Percentiles rank a stretch among this genome's conserved stretches.
These are phyloP conservation scores for Ruellia speciosa DNA, from an alignment of 305 asterid species.

Conservation along the genomic window DNA sequence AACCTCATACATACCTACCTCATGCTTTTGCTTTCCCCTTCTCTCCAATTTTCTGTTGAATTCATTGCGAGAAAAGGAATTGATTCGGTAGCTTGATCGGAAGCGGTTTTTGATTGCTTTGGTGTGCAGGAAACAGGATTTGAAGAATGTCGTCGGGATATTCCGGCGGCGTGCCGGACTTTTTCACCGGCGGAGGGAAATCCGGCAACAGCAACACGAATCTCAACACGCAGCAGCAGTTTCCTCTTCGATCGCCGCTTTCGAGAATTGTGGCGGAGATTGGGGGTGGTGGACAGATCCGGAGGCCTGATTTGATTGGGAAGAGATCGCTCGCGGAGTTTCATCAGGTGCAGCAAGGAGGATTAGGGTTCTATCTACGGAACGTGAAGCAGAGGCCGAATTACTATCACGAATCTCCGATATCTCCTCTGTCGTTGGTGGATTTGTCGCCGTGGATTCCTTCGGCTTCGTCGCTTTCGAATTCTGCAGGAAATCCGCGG, in stretches of 20 bases:
- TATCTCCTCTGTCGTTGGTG: conserved; percentile 41
- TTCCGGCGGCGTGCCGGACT: conserved; percentile 42
- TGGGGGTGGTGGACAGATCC: conserved; percentile 29
- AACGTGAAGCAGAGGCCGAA: conserved; percentile 45
- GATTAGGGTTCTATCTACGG: conserved; percentile 40
- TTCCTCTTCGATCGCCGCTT: conserved; percentile 34
- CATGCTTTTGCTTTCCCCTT: neutral
- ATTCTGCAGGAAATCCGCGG: conserved; percentile 23
- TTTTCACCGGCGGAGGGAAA: conserved; percentile 31
- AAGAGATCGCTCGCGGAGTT: conserved; percentile 49
- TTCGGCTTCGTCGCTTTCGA: conserved; percentile 20
- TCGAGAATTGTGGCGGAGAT: conserved; percentile 37
- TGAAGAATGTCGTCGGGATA: conserved; percentile 40
- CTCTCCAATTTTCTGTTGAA: conserved; percentile 1
- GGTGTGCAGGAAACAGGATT: neutral
- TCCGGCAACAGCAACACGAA: conserved; percentile 14
- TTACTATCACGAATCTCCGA: conserved; percentile 42
- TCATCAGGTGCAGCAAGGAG: conserved; percentile 39
- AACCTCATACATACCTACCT: neutral
- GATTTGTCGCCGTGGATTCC: conserved; percentile 37
- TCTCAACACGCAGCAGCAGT: conserved; percentile 21
- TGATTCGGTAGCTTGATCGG: neutral
- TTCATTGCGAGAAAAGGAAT: neutral
- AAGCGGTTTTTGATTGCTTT: neutral
- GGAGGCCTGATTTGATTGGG: conserved; percentile 44